Evolutionary conservation across 805 yeast species (phyloP).

Genomic region (Peterozyma xylosa): DNA sequence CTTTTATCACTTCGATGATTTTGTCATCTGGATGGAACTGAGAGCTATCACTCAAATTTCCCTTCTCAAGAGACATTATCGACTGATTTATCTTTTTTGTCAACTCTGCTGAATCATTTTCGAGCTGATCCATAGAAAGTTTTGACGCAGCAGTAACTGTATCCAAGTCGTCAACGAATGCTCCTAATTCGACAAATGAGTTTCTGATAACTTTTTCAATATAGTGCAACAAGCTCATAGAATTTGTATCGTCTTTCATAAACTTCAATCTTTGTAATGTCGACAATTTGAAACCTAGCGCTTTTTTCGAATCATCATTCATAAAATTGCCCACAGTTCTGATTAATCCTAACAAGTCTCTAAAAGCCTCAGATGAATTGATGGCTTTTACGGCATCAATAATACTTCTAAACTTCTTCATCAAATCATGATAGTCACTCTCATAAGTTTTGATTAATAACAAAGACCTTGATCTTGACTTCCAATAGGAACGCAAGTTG

Average conservation of each 20-base stretch:
- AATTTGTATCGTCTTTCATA: constrained; percentile 63
- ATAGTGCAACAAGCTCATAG: constrained; percentile 66
- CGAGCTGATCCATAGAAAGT: constrained; percentile 54
- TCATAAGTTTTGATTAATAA: constrained; percentile 47
- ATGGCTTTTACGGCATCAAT: constrained; percentile 55
- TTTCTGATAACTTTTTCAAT: constrained; percentile 61
- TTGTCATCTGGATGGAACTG: constrained; percentile 63
- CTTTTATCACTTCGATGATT: constrained; percentile 44
- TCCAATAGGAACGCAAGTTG: constrained; percentile 67
- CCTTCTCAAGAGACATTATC: constrained; percentile 46
- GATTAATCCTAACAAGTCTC: constrained; percentile 55
- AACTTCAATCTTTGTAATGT: constrained; percentile 65
- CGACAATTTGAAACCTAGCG: constrained; percentile 62
- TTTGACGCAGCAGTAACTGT: constrained; percentile 49
- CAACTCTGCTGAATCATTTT: constrained; percentile 51
- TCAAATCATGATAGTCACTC: constrained; percentile 58
- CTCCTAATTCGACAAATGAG: constrained; percentile 57
- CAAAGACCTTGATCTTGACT: constrained; percentile 59
- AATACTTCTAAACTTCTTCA: constrained; percentile 43
- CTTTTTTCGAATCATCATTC: constrained; percentile 65
- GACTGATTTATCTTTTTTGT: constrained; percentile 42
- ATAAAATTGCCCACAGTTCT: constrained; percentile 72
- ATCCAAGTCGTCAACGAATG: constrained; percentile 52
- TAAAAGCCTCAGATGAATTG: constrained; percentile 43
- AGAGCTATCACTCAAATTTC: constrained; percentile 56